A percentile compares a stretch with the other conserved stretches of the same genome.
These are phyloP conservation scores for Bassia scoparia DNA, from an alignment of 148 eudicot species.

Conservation along the genomic window DNA sequence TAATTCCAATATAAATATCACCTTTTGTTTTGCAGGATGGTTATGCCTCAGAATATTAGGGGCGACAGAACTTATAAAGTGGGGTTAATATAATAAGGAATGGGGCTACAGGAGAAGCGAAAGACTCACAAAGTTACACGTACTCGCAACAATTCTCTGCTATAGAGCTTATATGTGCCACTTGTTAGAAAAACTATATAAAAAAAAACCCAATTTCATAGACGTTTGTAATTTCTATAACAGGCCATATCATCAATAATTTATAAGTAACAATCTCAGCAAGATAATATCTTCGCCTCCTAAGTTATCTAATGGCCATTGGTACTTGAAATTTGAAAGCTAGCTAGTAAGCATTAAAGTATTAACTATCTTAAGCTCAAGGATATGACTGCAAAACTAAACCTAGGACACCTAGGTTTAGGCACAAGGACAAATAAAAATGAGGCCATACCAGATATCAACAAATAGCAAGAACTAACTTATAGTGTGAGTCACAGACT, in stretches of 20 bases:
- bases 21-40: background rate
- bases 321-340: background rate
- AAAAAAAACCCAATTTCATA: background rate
- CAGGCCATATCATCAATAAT: background rate
- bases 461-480: too few relatives aligned
- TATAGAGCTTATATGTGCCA: constrained; percentile 2
- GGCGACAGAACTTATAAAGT: background rate
- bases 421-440: too few relatives aligned
- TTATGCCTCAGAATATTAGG: background rate
- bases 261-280: background rate
- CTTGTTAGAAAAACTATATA: background rate
- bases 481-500: background rate
- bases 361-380: background rate
- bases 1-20: background rate
- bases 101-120: background rate
- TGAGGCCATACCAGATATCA: too few relatives aligned
- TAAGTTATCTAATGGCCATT: background rate
- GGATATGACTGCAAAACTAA: background rate
- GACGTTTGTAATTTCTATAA: background rate
- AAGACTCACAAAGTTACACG: background rate
- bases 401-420: too few relatives aligned
- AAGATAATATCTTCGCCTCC: background rate
- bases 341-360: background rate
- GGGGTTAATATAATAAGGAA: background rate
- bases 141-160: background rate